These are phyloP conservation scores for Cyberlindnera veronae DNA, from an alignment of 805 yeast species.

Conservation along the genomic window DNA sequence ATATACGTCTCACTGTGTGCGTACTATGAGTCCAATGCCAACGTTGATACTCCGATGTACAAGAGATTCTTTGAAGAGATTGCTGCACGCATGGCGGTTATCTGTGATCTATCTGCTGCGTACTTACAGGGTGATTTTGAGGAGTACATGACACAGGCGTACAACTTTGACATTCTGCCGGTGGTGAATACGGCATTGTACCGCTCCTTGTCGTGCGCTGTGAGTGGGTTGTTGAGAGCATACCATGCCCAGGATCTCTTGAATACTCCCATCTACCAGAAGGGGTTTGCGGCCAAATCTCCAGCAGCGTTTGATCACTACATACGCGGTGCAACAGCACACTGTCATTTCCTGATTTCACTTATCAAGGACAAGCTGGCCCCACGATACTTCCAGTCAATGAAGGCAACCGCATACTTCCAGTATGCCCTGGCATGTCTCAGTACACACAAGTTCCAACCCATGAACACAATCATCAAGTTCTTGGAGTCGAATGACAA, in stretches of 20 bases:
- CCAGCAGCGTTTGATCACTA: constrained; percentile 5
- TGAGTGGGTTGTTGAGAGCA: constrained; percentile 9
- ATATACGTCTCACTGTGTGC: constrained; percentile 11
- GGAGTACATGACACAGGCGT: constrained; percentile 5
- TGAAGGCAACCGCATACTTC: constrained; percentile 12
- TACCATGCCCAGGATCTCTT: constrained; percentile 20
- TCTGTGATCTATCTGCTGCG: constrained; percentile 12
- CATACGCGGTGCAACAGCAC: background rate
- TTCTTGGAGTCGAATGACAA: constrained; percentile 18
- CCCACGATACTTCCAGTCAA: constrained; percentile 12
- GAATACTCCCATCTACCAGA: constrained; percentile 3
- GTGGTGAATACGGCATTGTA: constrained; percentile 7
- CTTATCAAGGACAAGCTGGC: constrained; percentile 13
- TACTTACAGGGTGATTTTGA: constrained; percentile 11
- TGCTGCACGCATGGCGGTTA: background rate
- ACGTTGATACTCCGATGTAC: constrained; percentile 9
- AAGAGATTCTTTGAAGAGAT: constrained; percentile 8
- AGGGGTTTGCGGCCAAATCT: background rate
- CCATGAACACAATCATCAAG: constrained; percentile 19
- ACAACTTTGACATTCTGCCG: constrained; percentile 16
- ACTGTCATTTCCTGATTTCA: constrained; percentile 6
- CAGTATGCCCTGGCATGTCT: constrained; percentile 10
- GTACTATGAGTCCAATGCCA: constrained; percentile 17
- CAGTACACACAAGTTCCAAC: constrained; percentile 12
- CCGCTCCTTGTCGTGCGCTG: constrained; percentile 2